Conservation (phyloP, 768 basidiomycete species). For the Pluteus cervinus region DNA sequence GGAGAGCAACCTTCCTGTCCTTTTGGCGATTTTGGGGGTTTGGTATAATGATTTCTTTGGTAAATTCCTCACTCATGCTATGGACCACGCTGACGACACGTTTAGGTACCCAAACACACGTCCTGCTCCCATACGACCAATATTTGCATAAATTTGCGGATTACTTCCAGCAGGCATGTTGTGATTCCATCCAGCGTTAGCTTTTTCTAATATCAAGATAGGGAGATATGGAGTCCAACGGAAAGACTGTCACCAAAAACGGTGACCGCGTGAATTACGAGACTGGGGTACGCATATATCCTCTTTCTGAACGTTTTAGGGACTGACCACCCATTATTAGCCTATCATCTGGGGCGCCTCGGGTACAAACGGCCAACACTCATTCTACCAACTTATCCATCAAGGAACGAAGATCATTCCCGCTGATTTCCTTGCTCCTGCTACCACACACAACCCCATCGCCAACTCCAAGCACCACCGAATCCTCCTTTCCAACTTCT, state of each 20-base stretch:
- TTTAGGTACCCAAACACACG: slow-evolving; percentile 86
- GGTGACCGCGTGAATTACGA: slow-evolving; percentile 93
- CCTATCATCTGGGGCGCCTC: slow-evolving; percentile 99
- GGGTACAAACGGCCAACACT: slow-evolving; percentile 98
- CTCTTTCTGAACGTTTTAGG: neutral
- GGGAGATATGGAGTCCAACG: slow-evolving; percentile 99
- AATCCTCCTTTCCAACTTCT: slow-evolving; percentile 96
- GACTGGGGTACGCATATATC: slow-evolving; percentile 69
- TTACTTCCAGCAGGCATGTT: slow-evolving; percentile 89
- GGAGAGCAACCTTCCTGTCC: slow-evolving; percentile 87
- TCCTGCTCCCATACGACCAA: slow-evolving; percentile 95
- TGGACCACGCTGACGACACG: neutral
- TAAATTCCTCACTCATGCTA: slow-evolving; percentile 10
- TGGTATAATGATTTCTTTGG: slow-evolving; percentile 99
- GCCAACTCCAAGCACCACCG: slow-evolving; percentile 87
- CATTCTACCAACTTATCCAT: slow-evolving; percentile 97
- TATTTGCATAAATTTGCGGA: slow-evolving; percentile 99
- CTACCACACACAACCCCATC: slow-evolving; percentile 88
- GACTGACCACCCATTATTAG: slow-evolving; percentile 27
- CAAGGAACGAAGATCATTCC: slow-evolving; percentile 93
- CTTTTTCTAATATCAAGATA: too few species aligned
- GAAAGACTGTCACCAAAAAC: slow-evolving; percentile 92
- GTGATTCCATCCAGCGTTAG: neutral
- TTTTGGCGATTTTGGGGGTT: slow-evolving; percentile 84
- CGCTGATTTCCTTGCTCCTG: slow-evolving; percentile 87